Evolutionary conservation across 2,329 filamentous ascomycete genomes (phyloP).

Genomic region (Bipolaris bicolor): DNA sequence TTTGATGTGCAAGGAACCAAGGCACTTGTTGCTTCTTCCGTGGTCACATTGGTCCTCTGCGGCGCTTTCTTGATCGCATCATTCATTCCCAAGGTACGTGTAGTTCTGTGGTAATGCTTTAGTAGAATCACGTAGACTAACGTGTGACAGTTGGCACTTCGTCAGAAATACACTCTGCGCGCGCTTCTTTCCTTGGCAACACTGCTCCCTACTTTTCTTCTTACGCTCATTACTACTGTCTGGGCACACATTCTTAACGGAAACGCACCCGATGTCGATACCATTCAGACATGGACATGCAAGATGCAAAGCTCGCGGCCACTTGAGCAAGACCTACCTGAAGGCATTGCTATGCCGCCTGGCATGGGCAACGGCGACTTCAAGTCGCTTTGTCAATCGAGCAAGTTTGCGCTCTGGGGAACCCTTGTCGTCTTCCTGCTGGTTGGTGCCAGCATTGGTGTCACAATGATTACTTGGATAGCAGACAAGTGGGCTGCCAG

Average conservation of each 20-base stretch:
- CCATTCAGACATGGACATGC: constrained; percentile 51
- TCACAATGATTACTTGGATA: constrained; percentile 45
- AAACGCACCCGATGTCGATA: constrained; percentile 43
- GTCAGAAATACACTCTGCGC: constrained; percentile 46
- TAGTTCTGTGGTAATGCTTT: neutral
- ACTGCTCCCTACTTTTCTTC: constrained; percentile 45
- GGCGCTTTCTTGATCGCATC: constrained; percentile 42
- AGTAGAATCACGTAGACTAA: constrained; percentile 11
- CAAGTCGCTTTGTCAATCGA: constrained; percentile 50
- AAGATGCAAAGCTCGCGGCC: constrained; percentile 42
- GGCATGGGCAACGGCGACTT: constrained; percentile 48
- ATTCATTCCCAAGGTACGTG: constrained; percentile 44
- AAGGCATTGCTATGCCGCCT: constrained; percentile 31
- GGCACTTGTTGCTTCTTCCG: constrained; percentile 49
- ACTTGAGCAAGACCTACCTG: constrained; percentile 20
- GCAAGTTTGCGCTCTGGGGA: constrained; percentile 54
- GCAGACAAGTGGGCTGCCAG: constrained; percentile 47
- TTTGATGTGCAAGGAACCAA: constrained; percentile 55
- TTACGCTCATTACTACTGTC: constrained; percentile 51
- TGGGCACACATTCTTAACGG: constrained; percentile 49
- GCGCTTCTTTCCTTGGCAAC: constrained; percentile 47
- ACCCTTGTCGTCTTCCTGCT: constrained; percentile 52
- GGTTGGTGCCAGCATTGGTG: constrained; percentile 40
- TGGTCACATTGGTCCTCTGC: constrained; percentile 50
- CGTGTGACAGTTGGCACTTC: constrained; percentile 38